phyloP scores from a whole-genome alignment of 2,329 filamentous ascomycete species.

The Cyphellophora europaea region DNA sequence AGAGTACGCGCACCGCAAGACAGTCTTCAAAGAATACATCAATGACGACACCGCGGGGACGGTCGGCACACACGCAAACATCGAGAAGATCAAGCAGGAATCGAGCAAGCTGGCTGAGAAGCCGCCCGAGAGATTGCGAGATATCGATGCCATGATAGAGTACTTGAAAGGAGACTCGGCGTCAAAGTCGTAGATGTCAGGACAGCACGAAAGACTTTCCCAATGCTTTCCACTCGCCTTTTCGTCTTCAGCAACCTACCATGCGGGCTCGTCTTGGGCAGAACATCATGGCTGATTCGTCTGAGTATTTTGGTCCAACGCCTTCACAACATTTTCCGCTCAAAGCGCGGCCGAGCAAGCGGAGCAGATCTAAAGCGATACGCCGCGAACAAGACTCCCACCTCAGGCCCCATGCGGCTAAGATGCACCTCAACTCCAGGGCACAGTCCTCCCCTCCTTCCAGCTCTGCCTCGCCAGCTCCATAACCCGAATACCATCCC shows the following conservation, averaged over 20 bases:
- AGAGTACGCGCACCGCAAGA: neutral
- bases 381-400: too few relatives aligned
- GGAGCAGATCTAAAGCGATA: too few relatives aligned
- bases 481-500: conserved; percentile 13
- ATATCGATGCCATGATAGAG: neutral
- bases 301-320: too few relatives aligned
- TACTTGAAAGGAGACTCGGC: neutral
- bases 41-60: neutral
- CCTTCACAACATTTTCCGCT: too few relatives aligned
- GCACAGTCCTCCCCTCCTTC: conserved; percentile 3
- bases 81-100: neutral
- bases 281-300: too few relatives aligned
- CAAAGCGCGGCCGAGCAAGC: too few relatives aligned
- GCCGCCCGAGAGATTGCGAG: neutral
- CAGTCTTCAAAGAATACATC: neutral
- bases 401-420: too few relatives aligned
- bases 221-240: too few relatives aligned
- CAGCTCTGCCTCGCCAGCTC: conserved; percentile 11
- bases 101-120: neutral
- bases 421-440: conserved; percentile 8
- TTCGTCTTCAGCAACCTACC: too few relatives aligned
- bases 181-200: too few relatives aligned
- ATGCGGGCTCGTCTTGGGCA: too few relatives aligned
- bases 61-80: neutral
- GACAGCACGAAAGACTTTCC: too few relatives aligned